phyloP scores from a whole-genome alignment of 306 rosid genomes.

The Potentilla sterilis region DNA sequence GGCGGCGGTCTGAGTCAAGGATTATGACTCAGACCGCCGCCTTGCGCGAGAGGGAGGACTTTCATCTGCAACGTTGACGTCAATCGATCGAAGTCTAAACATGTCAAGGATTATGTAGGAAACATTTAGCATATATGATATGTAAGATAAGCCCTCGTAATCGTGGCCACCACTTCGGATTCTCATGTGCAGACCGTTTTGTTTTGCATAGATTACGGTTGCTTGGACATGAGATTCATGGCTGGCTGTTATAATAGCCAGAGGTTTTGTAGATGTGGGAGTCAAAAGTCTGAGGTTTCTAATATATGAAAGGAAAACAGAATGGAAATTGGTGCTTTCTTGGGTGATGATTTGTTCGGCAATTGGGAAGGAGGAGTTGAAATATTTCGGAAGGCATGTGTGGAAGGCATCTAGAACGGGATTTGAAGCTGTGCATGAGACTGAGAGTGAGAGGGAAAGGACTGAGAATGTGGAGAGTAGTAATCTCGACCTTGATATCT shows the following conservation, averaged over 20 bases:
- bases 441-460: constrained; percentile 16
- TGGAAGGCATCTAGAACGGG: constrained; percentile 19
- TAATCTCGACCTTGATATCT: neutral
- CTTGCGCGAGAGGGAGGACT: no score
- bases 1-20: no score
- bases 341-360: constrained; percentile 31
- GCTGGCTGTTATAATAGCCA: constrained; percentile 42
- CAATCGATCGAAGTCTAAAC: constrained; percentile 38
- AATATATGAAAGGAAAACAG: constrained; percentile 31
- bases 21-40: no score
- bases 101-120: constrained; percentile 55
- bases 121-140: constrained; percentile 24
- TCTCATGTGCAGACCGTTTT: constrained; percentile 37
- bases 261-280: constrained; percentile 37
- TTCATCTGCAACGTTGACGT: constrained; percentile 31
- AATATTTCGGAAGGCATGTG: constrained; percentile 33
- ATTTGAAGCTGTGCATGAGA: constrained; percentile 21
- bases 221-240: constrained; percentile 40
- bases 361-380: constrained; percentile 12
- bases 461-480: neutral
- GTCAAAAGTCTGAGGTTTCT: constrained; percentile 43
- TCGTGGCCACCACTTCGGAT: constrained; percentile 41
- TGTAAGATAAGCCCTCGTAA: constrained; percentile 22
- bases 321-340: constrained; percentile 32
- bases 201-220: constrained; percentile 35